phyloP scores from a whole-genome alignment of 2,329 filamentous ascomycete species.

The Eutypella sp. region DNA sequence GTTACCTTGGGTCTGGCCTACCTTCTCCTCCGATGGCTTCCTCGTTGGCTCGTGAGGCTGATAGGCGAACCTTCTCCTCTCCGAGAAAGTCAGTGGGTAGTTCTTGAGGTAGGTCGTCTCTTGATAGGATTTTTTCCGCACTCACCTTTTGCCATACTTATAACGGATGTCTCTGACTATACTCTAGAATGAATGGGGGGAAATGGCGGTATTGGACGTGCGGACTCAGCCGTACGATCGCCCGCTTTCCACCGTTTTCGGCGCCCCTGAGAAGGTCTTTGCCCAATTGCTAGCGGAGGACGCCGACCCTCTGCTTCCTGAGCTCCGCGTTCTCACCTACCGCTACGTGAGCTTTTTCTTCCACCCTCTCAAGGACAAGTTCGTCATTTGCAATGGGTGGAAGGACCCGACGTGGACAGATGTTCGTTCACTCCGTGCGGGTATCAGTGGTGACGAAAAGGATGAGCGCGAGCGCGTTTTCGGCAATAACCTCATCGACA shows the following conservation, averaged over 20 bases:
- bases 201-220: constrained; percentile 74
- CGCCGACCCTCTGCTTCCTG: constrained; percentile 70
- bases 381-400: constrained; percentile 82
- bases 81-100: constrained; percentile 79
- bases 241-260: constrained; percentile 60
- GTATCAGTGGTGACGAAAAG: constrained; percentile 86
- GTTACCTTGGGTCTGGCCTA: constrained; percentile 73
- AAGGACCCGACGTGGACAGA: constrained; percentile 88
- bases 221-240: constrained; percentile 48
- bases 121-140: neutral
- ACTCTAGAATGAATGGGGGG: constrained; percentile 83
- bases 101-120: constrained; percentile 63
- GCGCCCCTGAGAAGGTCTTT: constrained; percentile 56
- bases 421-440: constrained; percentile 66
- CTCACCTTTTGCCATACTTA: no score
- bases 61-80: constrained; percentile 66
- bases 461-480: constrained; percentile 80
- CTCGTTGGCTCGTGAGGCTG: constrained; percentile 75
- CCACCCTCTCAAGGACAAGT: constrained; percentile 84
- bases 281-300: constrained; percentile 56
- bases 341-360: constrained; percentile 92
- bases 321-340: constrained; percentile 79
- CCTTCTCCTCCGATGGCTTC: constrained; percentile 84
- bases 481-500: constrained; percentile 85
- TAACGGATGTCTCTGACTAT: constrained; percentile 23